phyloP scores from a whole-genome alignment of 2,329 filamentous ascomycete genomes.

The Stemphylium beticola region DNA sequence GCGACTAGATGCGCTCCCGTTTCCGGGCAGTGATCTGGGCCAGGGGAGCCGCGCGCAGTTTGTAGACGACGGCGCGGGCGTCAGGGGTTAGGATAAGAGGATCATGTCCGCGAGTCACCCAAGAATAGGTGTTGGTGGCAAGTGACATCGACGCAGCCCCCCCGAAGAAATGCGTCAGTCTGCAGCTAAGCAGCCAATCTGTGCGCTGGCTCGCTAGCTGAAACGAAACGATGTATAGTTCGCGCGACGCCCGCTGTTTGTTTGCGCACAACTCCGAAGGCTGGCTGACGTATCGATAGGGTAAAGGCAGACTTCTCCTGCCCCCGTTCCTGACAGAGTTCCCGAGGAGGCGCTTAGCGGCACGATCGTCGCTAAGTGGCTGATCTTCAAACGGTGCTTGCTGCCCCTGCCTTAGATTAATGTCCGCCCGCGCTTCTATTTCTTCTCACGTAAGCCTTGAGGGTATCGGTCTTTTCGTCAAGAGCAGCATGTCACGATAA shows the following conservation, averaged over 20 bases:
- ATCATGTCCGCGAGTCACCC: constrained; percentile 3
- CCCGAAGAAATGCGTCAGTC: too few species aligned
- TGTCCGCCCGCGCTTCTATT: constrained; percentile 5
- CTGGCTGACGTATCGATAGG: constrained; percentile 23
- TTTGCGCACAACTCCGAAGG: constrained; percentile 5
- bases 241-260: constrained; percentile 10
- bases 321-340: constrained; percentile 22
- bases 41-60: constrained; percentile 31
- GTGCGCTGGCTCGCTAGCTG: background rate
- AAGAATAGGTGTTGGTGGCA: constrained; percentile 1
- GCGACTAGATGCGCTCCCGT: constrained; percentile 20
- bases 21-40: constrained; percentile 21
- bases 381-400: constrained; percentile 41
- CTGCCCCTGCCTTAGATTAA: constrained; percentile 38
- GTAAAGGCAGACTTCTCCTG: constrained; percentile 7
- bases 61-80: constrained; percentile 10
- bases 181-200: background rate
- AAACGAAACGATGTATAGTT: constrained; percentile 9
- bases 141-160: too few species aligned
- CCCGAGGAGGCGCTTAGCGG: constrained; percentile 26
- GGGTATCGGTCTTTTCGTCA: background rate
- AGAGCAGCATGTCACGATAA: background rate
- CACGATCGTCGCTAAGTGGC: constrained; percentile 32
- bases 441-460: constrained; percentile 2
- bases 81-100: constrained; percentile 28